Conservation (phyloP, 2,329 filamentous ascomycete genomes). For the Diaporthe helianthi region DNA sequence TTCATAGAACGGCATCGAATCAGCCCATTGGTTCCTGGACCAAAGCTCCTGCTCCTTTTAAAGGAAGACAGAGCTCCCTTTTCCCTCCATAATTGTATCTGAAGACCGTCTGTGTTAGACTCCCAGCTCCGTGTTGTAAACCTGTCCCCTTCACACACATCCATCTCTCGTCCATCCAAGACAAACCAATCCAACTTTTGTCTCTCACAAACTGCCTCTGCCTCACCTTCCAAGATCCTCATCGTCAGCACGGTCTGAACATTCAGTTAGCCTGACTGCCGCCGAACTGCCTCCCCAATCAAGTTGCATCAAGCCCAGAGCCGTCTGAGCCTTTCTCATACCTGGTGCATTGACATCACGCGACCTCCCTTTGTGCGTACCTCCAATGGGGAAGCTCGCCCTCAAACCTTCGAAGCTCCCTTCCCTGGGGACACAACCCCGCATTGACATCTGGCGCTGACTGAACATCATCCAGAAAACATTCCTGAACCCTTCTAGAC, state of each 20-base stretch:
- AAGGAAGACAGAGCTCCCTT: slow-evolving; percentile 1
- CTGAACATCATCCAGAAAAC: slow-evolving; percentile 15
- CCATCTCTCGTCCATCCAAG: neutral
- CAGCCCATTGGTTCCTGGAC: slow-evolving; percentile 18
- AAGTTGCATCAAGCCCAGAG: neutral
- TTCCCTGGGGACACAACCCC: slow-evolving; percentile 8
- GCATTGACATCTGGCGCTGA: slow-evolving; percentile 19
- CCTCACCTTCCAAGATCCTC: neutral
- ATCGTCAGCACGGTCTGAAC: neutral
- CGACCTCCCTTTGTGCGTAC: slow-evolving; percentile 17
- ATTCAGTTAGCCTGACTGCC: neutral
- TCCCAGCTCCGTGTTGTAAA: slow-evolving; percentile 15
- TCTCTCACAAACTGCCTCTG: neutral
- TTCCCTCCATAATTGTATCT: neutral
- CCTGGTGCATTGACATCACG: slow-evolving; percentile 23
- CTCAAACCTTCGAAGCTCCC: slow-evolving; percentile 18
- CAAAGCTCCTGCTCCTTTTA: slow-evolving; percentile 13
- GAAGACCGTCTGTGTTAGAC: neutral
- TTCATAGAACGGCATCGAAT: slow-evolving; percentile 11
- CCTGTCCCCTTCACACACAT: neutral
- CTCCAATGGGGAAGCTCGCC: neutral
- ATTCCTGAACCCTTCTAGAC: slow-evolving; percentile 4
- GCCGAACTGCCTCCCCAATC: slow-evolving; percentile 1
- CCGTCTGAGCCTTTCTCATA: neutral
- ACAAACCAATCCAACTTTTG: neutral